Evolutionary conservation across 345 rosid species (phyloP).

Genomic region (Euphorbia tirucalli): DNA sequence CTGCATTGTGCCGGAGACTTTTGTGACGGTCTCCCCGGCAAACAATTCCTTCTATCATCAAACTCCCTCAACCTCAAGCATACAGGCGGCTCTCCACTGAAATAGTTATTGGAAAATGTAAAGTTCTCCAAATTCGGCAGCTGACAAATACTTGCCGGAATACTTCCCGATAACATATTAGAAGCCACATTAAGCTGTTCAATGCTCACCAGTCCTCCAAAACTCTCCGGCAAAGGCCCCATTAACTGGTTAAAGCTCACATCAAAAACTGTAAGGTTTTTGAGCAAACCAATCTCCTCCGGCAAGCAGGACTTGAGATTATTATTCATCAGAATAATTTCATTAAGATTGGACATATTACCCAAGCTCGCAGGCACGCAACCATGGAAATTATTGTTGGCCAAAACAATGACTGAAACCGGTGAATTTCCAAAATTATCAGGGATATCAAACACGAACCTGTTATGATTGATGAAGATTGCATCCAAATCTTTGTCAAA

Average conservation of each 20-base stretch:
- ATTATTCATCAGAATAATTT: slow-evolving; percentile 24
- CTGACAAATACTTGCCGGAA: slow-evolving; percentile 26
- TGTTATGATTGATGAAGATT: slow-evolving; percentile 26
- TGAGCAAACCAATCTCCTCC: slow-evolving; percentile 24
- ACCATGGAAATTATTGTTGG: slow-evolving; percentile 24
- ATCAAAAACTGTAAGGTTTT: slow-evolving; percentile 24
- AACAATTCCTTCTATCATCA: slow-evolving; percentile 19
- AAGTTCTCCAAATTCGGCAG: slow-evolving; percentile 28
- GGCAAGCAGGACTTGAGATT: slow-evolving; percentile 23
- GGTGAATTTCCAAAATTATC: slow-evolving; percentile 23
- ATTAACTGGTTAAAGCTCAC: slow-evolving; percentile 21
- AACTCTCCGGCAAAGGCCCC: slow-evolving; percentile 21
- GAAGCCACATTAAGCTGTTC: slow-evolving; percentile 29
- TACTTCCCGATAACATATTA: slow-evolving; percentile 20
- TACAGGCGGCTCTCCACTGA: slow-evolving; percentile 26
- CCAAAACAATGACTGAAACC: slow-evolving; percentile 26
- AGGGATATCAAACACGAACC: slow-evolving; percentile 24
- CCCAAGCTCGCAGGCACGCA: slow-evolving; percentile 28
- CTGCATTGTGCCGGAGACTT: slow-evolving; percentile 47
- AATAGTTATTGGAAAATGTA: slow-evolving; percentile 25
- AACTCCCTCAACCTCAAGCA: slow-evolving; percentile 18
- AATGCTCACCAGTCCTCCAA: slow-evolving; percentile 18
- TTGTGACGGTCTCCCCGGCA: slow-evolving; percentile 15
- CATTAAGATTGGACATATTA: slow-evolving; percentile 26
- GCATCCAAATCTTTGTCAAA: slow-evolving; percentile 25